These are phyloP conservation scores for Rhododendron molle DNA, from an alignment of 148 eudicot genomes.

Conservation along the genomic window DNA sequence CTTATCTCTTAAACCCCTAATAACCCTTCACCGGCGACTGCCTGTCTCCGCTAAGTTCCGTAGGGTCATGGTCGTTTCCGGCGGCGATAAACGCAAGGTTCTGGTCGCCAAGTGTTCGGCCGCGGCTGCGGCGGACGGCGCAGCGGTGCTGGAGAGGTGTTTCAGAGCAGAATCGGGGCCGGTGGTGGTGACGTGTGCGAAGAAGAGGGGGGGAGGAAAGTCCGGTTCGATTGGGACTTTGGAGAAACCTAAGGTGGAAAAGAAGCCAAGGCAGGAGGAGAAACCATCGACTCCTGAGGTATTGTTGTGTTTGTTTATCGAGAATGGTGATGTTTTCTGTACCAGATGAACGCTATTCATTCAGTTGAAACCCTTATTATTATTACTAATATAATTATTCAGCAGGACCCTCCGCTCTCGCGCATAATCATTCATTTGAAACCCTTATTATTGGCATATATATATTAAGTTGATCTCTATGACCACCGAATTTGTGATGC, in stretches of 20 bases:
- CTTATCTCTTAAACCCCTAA: conserved; percentile 26
- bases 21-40: conserved; percentile 4
- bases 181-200: conserved; percentile 12
- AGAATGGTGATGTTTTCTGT: background rate
- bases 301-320: background rate
- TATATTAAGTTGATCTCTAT: background rate
- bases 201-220: conserved; percentile 52
- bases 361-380: background rate
- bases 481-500: background rate
- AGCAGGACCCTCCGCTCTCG: too few species aligned
- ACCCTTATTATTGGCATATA: background rate
- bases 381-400: too few species aligned
- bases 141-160: conserved; percentile 57
- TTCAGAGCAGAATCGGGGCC: conserved; percentile 23
- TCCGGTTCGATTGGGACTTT: conserved; percentile 60
- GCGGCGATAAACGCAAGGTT: conserved; percentile 12
- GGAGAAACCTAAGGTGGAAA: conserved; percentile 72
- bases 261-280: conserved; percentile 46
- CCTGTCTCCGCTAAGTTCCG: conserved; percentile 8
- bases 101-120: conserved; percentile 26
- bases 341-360: background rate
- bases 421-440: background rate
- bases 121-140: conserved; percentile 12
- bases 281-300: conserved; percentile 56
- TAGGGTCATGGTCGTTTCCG: background rate